These are phyloP conservation scores for Solanum pinnatisectum DNA, from an alignment of 257 asterid genomes.

Conservation along the genomic window DNA sequence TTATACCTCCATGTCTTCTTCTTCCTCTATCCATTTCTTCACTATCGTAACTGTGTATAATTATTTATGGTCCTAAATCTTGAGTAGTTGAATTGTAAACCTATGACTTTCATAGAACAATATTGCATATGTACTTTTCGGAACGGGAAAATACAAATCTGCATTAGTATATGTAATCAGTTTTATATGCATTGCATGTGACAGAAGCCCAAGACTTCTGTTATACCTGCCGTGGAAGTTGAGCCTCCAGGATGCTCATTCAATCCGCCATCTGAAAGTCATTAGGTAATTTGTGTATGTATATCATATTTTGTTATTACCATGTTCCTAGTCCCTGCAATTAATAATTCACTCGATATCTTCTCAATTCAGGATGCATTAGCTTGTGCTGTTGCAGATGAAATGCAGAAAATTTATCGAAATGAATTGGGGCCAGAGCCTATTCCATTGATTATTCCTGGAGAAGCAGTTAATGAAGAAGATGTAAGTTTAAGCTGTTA, in stretches of 20 bases:
- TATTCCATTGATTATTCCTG: constrained; percentile 60
- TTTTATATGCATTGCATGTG: background rate
- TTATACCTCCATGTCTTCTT: background rate
- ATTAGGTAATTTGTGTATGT: constrained; percentile 46
- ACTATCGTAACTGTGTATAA: background rate
- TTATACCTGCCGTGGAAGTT: constrained; percentile 91
- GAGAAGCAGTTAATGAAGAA: constrained; percentile 70
- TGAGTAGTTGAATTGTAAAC: background rate
- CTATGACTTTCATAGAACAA: background rate
- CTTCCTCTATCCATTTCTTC: background rate
- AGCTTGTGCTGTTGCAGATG: constrained; percentile 93
- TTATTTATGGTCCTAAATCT: background rate
- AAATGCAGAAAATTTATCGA: constrained; percentile 75
- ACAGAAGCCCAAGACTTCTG: constrained; percentile 53
- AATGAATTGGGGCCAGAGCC: constrained; percentile 83
- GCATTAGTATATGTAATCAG: background rate
- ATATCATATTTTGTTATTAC: background rate
- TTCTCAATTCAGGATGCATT: constrained; percentile 58
- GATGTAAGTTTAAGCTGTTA: constrained; percentile 32
- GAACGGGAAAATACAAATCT: background rate
- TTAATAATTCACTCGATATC: background rate
- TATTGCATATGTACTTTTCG: background rate
- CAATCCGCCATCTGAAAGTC: constrained; percentile 78
- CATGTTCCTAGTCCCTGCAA: background rate
- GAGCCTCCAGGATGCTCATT: constrained; percentile 91